Percentiles rank a stretch among this genome's conserved stretches.
These are phyloP conservation scores for Mimosa pudica DNA, from an alignment of 306 rosid genomes.

Conservation along the genomic window DNA sequence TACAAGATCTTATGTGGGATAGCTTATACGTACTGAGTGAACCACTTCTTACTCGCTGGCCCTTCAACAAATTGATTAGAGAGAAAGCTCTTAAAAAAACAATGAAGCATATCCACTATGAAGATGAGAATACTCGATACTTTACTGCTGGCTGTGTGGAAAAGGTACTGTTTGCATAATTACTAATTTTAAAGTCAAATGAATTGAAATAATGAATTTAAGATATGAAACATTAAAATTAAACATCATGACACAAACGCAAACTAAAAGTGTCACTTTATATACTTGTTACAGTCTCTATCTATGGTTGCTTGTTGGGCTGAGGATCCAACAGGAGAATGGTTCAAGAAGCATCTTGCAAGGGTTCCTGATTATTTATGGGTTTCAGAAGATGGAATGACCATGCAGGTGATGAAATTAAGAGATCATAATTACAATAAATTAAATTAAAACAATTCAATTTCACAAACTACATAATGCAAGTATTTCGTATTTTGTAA, in stretches of 20 bases:
- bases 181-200: no score
- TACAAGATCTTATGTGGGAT: conserved; percentile 56
- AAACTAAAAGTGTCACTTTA: neutral
- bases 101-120: conserved; percentile 55
- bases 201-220: neutral
- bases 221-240: neutral
- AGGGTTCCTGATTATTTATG: conserved; percentile 6
- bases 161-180: conserved; percentile 34
- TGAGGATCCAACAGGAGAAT: conserved; percentile 1
- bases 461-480: neutral
- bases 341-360: conserved; percentile 12
- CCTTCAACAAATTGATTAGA: conserved; percentile 37
- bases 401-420: conserved; percentile 1
- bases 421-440: neutral
- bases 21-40: conserved; percentile 21
- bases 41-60: conserved; percentile 59
- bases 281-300: neutral
- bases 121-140: conserved; percentile 55
- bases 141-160: conserved; percentile 43
- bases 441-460: neutral
- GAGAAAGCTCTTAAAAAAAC: neutral
- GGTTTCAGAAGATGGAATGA: conserved; percentile 10
- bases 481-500: neutral
- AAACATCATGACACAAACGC: neutral
- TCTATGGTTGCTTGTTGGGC: neutral